Conservation (phyloP, 306 rosid genomes). For the Medicago lupulina region DNA sequence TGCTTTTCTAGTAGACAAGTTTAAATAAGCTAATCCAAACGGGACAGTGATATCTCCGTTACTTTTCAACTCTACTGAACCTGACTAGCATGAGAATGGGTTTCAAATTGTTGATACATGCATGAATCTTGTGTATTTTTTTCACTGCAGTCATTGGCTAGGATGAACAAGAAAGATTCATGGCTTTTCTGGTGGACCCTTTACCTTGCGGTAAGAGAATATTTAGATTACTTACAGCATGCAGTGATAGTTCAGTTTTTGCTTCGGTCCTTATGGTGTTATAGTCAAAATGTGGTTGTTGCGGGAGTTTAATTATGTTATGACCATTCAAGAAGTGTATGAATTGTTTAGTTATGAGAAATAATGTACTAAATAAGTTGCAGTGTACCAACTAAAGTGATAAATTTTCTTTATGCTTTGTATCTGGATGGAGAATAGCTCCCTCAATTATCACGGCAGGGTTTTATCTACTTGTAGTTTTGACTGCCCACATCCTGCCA, state of each 20-base stretch:
- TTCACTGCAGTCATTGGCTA: constrained; percentile 71
- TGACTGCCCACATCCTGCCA: neutral
- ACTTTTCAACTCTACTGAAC: neutral
- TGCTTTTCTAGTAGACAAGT: too few relatives aligned
- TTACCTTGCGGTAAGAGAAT: constrained; percentile 74
- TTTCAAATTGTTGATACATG: constrained; percentile 25
- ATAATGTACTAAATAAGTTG: neutral
- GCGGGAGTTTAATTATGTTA: neutral
- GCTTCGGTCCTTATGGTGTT: neutral
- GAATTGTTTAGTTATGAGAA: too few relatives aligned
- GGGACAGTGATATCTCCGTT: too few relatives aligned
- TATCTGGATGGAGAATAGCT: constrained; percentile 14
- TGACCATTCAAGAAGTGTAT: constrained; percentile 15
- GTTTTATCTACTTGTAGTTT: neutral
- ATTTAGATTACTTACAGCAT: constrained; percentile 25
- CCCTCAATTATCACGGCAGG: neutral
- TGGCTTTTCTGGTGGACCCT: constrained; percentile 99
- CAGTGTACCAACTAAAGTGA: neutral
- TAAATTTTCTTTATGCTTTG: neutral
- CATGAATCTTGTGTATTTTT: constrained; percentile 30
- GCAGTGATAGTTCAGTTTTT: neutral
- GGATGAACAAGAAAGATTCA: constrained; percentile 97
- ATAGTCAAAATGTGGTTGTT: constrained; percentile 3
- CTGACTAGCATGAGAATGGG: constrained; percentile 18
- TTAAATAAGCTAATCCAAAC: too few relatives aligned